phyloP scores from a whole-genome alignment of 192 early-diverging fungal species.

The Backusella circina region DNA sequence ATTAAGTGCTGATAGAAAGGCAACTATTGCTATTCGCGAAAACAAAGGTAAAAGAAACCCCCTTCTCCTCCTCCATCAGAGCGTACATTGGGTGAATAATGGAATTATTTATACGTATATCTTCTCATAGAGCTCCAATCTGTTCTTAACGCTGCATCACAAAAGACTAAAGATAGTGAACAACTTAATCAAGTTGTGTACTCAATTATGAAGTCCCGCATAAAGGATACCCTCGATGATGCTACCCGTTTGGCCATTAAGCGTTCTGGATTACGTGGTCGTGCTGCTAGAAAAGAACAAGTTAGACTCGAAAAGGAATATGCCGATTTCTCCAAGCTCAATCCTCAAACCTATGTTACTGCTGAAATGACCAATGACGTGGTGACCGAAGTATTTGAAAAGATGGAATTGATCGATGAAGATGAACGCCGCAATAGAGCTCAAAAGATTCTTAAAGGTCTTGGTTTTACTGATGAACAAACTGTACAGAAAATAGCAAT shows the following conservation, averaged over 20 bases:
- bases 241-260: slow-evolving; percentile 58
- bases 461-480: slow-evolving; percentile 68
- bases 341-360: slow-evolving; percentile 26
- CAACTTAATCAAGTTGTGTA: slow-evolving; percentile 33
- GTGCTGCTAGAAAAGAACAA: slow-evolving; percentile 53
- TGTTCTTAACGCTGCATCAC: background rate
- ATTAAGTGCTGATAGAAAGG: slow-evolving; percentile 58
- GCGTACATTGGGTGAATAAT: background rate
- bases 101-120: background rate
- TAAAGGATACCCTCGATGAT: slow-evolving; percentile 37
- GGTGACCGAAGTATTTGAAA: slow-evolving; percentile 51
- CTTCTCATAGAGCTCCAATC: background rate
- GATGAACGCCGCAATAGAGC: slow-evolving; percentile 65
- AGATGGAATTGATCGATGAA: slow-evolving; percentile 59
- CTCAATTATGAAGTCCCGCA: slow-evolving; percentile 39
- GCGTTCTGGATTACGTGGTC: slow-evolving; percentile 65
- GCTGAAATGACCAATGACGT: slow-evolving; percentile 51
- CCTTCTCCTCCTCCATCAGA: background rate
- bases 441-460: slow-evolving; percentile 63
- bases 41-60: slow-evolving; percentile 2
- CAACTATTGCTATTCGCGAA: slow-evolving; percentile 42
- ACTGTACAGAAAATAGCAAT: slow-evolving; percentile 61
- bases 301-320: slow-evolving; percentile 38
- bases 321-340: slow-evolving; percentile 35
- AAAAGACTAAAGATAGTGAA: background rate